Conservation (phyloP, 345 rosid species). For the Salix caprea region DNA sequence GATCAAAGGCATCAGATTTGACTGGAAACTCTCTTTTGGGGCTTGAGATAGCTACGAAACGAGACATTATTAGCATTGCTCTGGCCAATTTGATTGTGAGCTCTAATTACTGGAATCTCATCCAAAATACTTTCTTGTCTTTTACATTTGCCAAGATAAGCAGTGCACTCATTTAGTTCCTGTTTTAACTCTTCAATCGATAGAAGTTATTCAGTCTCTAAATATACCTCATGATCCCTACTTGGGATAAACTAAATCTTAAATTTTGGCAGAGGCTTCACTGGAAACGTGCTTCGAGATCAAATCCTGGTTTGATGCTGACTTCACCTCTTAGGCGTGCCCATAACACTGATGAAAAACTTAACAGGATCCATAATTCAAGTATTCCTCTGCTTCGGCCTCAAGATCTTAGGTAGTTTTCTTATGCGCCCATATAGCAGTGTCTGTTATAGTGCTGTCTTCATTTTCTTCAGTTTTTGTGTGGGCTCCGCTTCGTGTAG, state of each 20-base stretch:
- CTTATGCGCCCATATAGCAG: not conserved
- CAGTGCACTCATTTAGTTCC: not conserved
- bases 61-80: slow-evolving; percentile 88
- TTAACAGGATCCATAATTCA: slow-evolving; percentile 35
- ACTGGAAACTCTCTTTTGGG: slow-evolving; percentile 68
- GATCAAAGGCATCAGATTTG: slow-evolving; percentile 85
- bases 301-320: slow-evolving; percentile 74
- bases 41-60: slow-evolving; percentile 78
- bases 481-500: not conserved
- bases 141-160: not conserved
- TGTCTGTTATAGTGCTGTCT: not conserved
- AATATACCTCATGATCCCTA: not conserved
- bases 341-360: slow-evolving; percentile 32
- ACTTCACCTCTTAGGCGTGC: slow-evolving; percentile 77
- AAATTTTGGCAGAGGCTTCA: slow-evolving; percentile 68
- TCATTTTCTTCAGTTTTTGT: not conserved
- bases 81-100: slow-evolving; percentile 91
- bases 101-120: slow-evolving; percentile 3
- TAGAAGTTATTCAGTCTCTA: not conserved
- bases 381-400: slow-evolving; percentile 60
- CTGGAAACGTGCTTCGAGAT: slow-evolving; percentile 87
- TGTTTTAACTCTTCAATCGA: not conserved
- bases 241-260: not conserved
- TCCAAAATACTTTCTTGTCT: not conserved
- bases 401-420: slow-evolving; percentile 65